A percentile compares a stretch with the other conserved stretches of the same genome.
phyloP scores from a whole-genome alignment of 228 moss, liverwort and hornwort species.

The Sphagnum fallax region DNA sequence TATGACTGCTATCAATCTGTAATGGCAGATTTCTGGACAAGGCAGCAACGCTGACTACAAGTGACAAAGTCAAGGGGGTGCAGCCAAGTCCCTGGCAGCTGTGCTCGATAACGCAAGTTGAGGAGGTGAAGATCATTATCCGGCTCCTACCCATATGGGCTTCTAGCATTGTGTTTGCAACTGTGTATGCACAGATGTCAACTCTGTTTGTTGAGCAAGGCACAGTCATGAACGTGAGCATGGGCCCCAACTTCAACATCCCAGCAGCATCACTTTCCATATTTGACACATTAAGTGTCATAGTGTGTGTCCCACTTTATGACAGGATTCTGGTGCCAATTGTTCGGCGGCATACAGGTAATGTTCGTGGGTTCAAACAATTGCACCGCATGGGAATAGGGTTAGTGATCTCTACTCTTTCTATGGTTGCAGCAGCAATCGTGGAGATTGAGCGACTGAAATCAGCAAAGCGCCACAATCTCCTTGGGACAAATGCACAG shows the following conservation, averaged over 20 bases:
- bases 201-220: conserved; percentile 73
- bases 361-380: conserved; percentile 63
- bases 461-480: conserved; percentile 18
- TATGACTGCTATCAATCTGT: no score
- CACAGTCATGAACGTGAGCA: conserved; percentile 32
- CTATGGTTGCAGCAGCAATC: conserved; percentile 66
- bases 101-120: conserved; percentile 73
- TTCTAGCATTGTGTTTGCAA: conserved; percentile 47
- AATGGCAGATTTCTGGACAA: conserved; percentile 60
- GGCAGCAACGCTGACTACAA: conserved; percentile 44
- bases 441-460: conserved; percentile 55
- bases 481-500: conserved; percentile 12
- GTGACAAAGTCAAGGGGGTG: conserved; percentile 14
- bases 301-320: conserved; percentile 50
- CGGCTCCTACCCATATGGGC: conserved; percentile 71
- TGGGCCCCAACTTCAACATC: conserved; percentile 17
- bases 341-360: conserved; percentile 31
- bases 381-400: conserved; percentile 83
- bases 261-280: conserved; percentile 52
- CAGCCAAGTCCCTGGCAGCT: conserved; percentile 49
- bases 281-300: conserved; percentile 45
- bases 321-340: conserved; percentile 56
- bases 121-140: conserved; percentile 65
- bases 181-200: conserved; percentile 58
- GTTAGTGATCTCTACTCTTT: conserved; percentile 48